Conservation (phyloP, 371 early-diverging fungal species). For the Mortierella sp. region DNA sequence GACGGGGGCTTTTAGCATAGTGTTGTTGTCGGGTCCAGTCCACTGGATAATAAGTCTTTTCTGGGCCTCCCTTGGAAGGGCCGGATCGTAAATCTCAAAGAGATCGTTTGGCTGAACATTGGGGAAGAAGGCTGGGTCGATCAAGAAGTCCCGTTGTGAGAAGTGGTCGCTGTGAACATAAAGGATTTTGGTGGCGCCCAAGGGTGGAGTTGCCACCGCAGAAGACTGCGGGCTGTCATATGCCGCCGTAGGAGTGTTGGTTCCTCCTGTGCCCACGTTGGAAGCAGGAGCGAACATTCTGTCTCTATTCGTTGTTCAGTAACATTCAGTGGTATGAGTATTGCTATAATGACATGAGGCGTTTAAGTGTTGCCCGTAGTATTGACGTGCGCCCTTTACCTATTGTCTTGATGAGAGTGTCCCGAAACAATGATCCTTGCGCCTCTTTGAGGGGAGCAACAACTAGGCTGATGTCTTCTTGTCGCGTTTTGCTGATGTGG, state of each 20-base stretch:
- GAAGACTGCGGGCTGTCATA: constrained; percentile 17
- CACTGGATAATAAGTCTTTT: constrained; percentile 49
- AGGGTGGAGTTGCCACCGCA: constrained; percentile 17
- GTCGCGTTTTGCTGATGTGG: too few relatives aligned
- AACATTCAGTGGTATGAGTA: neutral
- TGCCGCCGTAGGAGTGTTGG: constrained; percentile 4
- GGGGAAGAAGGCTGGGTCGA: constrained; percentile 88
- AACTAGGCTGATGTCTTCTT: too few relatives aligned
- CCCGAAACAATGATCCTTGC: neutral
- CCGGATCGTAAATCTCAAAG: constrained; percentile 72
- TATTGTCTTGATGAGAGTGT: neutral
- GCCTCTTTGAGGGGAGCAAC: too few relatives aligned
- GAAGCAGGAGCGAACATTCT: constrained; percentile 24
- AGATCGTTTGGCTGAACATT: constrained; percentile 83
- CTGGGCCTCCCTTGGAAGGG: constrained; percentile 46
- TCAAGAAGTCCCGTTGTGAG: constrained; percentile 81
- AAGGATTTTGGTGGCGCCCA: constrained; percentile 52
- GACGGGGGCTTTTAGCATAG: constrained; percentile 53
- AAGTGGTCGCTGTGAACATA: constrained; percentile 76
- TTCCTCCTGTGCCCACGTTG: constrained; percentile 8
- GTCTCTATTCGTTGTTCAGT: neutral
- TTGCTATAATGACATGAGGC: neutral
- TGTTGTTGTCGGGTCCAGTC: constrained; percentile 54
- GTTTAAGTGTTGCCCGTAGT: neutral
- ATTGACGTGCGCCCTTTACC: neutral